Evolutionary conservation across 495 filamentous ascomycete species (phyloP).

Genomic region (Xylona heveae): DNA sequence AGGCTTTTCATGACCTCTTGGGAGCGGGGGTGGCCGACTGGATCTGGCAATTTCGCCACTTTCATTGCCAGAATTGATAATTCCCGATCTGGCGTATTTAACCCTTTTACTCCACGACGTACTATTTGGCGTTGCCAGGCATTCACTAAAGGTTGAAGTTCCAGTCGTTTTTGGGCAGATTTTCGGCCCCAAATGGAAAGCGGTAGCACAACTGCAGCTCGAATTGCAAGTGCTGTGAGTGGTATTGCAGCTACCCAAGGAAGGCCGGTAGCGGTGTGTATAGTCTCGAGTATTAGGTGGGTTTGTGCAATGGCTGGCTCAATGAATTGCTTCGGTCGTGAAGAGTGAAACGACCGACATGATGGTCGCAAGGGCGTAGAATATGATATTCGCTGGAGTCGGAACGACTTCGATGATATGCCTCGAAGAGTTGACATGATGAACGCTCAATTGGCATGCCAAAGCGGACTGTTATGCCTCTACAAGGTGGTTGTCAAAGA

Average conservation of each 20-base stretch:
- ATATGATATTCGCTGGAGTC: no score
- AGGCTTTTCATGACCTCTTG: not conserved
- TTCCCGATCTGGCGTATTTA: not conserved
- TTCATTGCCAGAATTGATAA: not conserved
- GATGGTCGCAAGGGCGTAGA: constrained; percentile 8
- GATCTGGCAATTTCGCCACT: not conserved
- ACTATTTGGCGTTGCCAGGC: constrained; percentile 21
- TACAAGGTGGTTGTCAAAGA: no score
- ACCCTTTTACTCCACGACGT: constrained; percentile 9
- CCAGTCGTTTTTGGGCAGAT: constrained; percentile 19
- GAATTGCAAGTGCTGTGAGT: constrained; percentile 40
- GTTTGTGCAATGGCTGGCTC: constrained; percentile 27
- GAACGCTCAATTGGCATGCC: no score
- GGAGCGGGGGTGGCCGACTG: not conserved
- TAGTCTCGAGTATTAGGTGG: constrained; percentile 29
- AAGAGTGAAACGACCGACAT: constrained; percentile 23
- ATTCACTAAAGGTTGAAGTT: constrained; percentile 26
- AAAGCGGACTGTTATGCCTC: no score
- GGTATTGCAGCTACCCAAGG: constrained; percentile 58
- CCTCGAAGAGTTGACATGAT: no score
- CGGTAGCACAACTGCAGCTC: constrained; percentile 34
- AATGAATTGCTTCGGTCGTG: constrained; percentile 19
- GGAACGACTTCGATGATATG: no score
- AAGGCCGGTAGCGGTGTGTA: constrained; percentile 36
- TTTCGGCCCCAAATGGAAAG: constrained; percentile 29